These are phyloP conservation scores for Trichocladium uniseriatum DNA, from an alignment of 495 filamentous ascomycete genomes.

Conservation along the genomic window DNA sequence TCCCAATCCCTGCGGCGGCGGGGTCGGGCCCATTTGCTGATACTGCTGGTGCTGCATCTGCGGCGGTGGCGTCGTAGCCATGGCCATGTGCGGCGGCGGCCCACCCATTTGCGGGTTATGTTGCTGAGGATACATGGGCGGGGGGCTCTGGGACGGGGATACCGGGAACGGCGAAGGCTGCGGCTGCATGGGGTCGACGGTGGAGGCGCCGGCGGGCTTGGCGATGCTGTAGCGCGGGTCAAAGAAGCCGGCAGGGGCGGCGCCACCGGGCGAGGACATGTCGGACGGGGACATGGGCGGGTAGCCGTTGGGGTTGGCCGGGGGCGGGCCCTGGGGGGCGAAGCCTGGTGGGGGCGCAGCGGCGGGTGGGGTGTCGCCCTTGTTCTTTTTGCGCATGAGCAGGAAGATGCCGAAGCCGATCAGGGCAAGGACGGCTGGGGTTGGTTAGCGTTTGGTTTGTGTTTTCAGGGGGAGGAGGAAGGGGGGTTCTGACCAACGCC, in stretches of 20 bases:
- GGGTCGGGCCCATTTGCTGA: background rate
- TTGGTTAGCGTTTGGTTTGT: too few species aligned
- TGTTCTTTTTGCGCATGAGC: slow-evolving; percentile 32
- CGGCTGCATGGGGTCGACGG: background rate
- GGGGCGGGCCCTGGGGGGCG: background rate
- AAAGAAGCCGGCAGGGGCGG: background rate
- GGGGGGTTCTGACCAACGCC: slow-evolving; percentile 22
- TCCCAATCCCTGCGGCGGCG: too few species aligned
- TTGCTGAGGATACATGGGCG: background rate
- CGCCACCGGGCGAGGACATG: background rate
- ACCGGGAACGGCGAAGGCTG: background rate
- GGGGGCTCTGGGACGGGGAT: slow-evolving; percentile 11
- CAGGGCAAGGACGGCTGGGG: slow-evolving; percentile 28
- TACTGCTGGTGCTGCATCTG: background rate
- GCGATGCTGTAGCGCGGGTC: slow-evolving; percentile 15
- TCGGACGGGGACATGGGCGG: too few species aligned
- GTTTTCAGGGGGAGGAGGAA: too few species aligned
- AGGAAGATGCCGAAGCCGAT: slow-evolving; percentile 34
- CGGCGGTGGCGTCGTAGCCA: background rate
- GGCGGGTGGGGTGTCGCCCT: slow-evolving; percentile 10
- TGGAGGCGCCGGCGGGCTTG: slow-evolving; percentile 2
- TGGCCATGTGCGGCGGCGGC: background rate
- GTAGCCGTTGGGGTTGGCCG: background rate
- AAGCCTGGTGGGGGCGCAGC: background rate
- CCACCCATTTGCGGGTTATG: background rate